phyloP scores from a whole-genome alignment of 2,329 filamentous ascomycete genomes.

The Plectosphaerella plurivora region DNA sequence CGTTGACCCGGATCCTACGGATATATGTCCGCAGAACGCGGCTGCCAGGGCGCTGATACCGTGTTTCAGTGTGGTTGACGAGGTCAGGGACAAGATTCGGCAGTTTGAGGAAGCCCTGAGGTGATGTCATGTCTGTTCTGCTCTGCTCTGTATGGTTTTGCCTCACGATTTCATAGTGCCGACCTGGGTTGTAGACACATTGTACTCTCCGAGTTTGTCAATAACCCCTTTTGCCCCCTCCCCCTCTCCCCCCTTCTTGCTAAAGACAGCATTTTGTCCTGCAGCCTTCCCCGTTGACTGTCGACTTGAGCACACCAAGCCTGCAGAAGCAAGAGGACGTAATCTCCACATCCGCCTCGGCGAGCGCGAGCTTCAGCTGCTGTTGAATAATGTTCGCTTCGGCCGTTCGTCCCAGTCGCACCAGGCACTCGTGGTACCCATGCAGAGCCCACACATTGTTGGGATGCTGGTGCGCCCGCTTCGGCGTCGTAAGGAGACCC shows the following conservation, averaged over 20 bases:
- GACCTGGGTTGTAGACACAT: no score
- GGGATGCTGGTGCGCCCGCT: conserved; percentile 61
- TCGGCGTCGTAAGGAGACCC: conserved; percentile 52
- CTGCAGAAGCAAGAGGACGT: conserved; percentile 31
- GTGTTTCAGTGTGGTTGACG: conserved; percentile 22
- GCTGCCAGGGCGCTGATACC: conserved; percentile 17
- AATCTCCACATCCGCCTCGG: conserved; percentile 22
- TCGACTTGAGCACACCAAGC: neutral
- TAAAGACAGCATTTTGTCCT: no score
- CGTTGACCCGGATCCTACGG: conserved; percentile 17
- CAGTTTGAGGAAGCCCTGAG: conserved; percentile 7
- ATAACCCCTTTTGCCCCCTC: neutral
- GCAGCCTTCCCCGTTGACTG: no score
- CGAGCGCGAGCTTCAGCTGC: conserved; percentile 17
- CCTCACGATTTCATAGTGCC: neutral
- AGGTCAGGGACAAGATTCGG: conserved; percentile 18
- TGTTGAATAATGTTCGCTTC: conserved; percentile 29
- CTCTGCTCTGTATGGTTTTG: neutral
- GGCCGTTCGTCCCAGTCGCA: conserved; percentile 39
- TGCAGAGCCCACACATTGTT: conserved; percentile 74
- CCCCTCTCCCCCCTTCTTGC: no score
- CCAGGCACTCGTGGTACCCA: conserved; percentile 66
- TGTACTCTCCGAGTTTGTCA: neutral
- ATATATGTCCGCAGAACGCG: conserved; percentile 19
- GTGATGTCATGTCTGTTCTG: neutral